Base-by-base conservation (phyloP, 768 basidiomycete species). In the Pholiota molesta region DNA sequence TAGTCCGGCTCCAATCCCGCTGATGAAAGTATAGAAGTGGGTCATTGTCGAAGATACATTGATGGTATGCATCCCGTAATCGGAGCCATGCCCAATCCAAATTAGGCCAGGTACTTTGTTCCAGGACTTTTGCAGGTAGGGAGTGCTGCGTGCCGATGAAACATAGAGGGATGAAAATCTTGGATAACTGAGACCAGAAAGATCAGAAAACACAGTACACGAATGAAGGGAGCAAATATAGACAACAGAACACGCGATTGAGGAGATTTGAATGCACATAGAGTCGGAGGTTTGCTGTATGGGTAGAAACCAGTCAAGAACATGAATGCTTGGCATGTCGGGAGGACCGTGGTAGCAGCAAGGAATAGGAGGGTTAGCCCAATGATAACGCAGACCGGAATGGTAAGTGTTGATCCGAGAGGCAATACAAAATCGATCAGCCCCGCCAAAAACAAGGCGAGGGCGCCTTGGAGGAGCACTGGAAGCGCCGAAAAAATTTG, bases 371-470 rank as follows among this genome's bases (percentile, higher is more conserved):
- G 23, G 16, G 63, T 56, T 4, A 61, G 26, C 1, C 56, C 59
- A 11, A 66, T 52, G 2, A 52, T 55, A 40, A 59, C 29, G 5
- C 59, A 44, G 16, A 66, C 59, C 11, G 65, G 52, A n/a, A 65
- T 61, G 2, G 62, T 40, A 5, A 69, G 53, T 9, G 26, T 49
- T 2, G 40, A 37, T 16, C 58, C 57, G n/a, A 66, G 52, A 11
- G 59, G 57, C 5, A 57, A 57, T 31, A 61, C 19, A 19, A 69
- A 69, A 44, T 69, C 68, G 44, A 66, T 60, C 5, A 69, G 39
- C 2, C 68, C 68, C 4, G 55, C 62, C 6, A 69, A 55, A 45
- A 69, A 69, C 7, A 69, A 54, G n/a, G 66, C 55, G 14, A 67
- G 60, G 13, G 66, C 62, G 6, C 29, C 62, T 33, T 60, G 59